phyloP scores from a whole-genome alignment of 73 alveolate species.

The Paraurostyla sp. region DNA sequence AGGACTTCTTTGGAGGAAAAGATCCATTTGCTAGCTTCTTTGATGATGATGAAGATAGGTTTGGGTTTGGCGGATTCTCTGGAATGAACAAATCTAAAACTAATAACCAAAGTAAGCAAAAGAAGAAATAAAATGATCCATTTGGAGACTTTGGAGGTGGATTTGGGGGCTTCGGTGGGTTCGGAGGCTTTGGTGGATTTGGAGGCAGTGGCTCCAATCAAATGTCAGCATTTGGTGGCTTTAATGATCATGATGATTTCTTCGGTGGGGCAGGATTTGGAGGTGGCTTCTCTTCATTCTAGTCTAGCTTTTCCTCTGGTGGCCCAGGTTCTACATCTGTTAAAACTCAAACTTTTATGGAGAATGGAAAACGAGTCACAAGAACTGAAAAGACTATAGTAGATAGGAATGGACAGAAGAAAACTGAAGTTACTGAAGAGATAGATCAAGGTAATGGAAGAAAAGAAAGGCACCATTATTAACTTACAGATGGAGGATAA shows the following conservation, averaged over 20 bases:
- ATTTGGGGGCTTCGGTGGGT: constrained; percentile 35
- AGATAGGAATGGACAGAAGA: constrained; percentile 83
- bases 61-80: constrained; percentile 70
- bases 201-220: constrained; percentile 71
- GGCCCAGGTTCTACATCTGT: constrained; percentile 77
- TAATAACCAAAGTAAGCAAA: neutral
- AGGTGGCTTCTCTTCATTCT: constrained; percentile 67
- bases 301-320: constrained; percentile 69
- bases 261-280: constrained; percentile 78
- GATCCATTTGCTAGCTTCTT: constrained; percentile 90
- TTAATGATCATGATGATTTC: constrained; percentile 60
- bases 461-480: constrained; percentile 13
- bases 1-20: constrained; percentile 89
- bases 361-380: constrained; percentile 84
- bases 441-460: constrained; percentile 66
- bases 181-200: constrained; percentile 37
- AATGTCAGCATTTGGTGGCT: constrained; percentile 69
- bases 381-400: constrained; percentile 82
- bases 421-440: constrained; percentile 78
- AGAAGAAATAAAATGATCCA: constrained; percentile 63
- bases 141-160: constrained; percentile 74
- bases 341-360: constrained; percentile 76
- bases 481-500: constrained; percentile 26
- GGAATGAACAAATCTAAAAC: constrained; percentile 59
- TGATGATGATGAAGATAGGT: constrained; percentile 80